phyloP scores from a whole-genome alignment of 2,329 filamentous ascomycete species.

The Chrysoporthe puriensis region DNA sequence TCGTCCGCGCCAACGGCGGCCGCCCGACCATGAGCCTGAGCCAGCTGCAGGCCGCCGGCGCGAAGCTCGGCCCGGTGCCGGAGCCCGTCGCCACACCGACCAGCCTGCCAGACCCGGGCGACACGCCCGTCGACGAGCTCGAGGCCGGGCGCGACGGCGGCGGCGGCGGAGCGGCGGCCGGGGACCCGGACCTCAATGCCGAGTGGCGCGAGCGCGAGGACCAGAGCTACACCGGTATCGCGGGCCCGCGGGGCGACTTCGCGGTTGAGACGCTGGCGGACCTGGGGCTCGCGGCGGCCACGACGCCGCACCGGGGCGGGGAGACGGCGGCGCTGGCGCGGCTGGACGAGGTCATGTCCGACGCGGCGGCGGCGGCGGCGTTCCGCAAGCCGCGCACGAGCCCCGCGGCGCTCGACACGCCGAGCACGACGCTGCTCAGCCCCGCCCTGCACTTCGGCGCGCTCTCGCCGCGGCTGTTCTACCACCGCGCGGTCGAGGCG shows the following conservation, averaged over 20 bases:
- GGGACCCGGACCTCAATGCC: conserved; percentile 63
- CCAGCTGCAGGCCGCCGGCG: conserved; percentile 66
- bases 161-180: too few relatives aligned
- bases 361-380: conserved; percentile 70
- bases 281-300: conserved; percentile 67
- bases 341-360: conserved; percentile 61
- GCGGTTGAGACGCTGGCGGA: conserved; percentile 72
- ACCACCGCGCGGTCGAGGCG: conserved; percentile 69
- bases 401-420: conserved; percentile 73
- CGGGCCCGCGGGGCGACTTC: conserved; percentile 71
- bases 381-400: conserved; percentile 79
- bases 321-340: conserved; percentile 65
- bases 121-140: conserved; percentile 62
- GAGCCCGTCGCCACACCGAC: conserved; percentile 65
- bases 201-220: conserved; percentile 57
- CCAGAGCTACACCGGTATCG: conserved; percentile 60
- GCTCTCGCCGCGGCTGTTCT: conserved; percentile 71
- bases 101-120: conserved; percentile 66
- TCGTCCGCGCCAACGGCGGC: conserved; percentile 66
- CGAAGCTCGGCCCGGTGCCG: conserved; percentile 63
- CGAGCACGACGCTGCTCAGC: conserved; percentile 73
- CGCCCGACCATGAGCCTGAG: conserved; percentile 76
- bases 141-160: too few relatives aligned
- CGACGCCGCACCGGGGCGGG: conserved; percentile 71
- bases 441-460: conserved; percentile 77